A percentile compares a stretch with the other conserved stretches of the same genome.
Conservation (phyloP, 2,329 filamentous ascomycete genomes). For the Sphaerulina populicola region DNA sequence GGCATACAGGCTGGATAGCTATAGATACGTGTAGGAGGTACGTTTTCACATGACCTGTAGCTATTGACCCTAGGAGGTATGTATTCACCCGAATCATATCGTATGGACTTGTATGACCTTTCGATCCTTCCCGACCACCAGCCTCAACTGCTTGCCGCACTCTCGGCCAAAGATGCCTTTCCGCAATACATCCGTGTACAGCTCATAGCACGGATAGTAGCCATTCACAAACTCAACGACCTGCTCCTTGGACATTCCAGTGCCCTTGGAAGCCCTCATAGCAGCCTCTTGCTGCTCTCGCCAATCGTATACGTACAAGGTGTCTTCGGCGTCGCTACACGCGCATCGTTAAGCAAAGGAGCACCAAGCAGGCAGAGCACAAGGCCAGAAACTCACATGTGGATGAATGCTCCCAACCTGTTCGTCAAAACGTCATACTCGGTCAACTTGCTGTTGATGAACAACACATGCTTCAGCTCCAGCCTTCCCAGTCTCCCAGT, state of each 20-base stretch:
- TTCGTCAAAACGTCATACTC: conserved; percentile 53
- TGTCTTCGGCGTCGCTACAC: conserved; percentile 58
- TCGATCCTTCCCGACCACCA: conserved; percentile 44
- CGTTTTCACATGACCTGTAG: no score
- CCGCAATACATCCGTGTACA: conserved; percentile 45
- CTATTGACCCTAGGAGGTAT: no score
- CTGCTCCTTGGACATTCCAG: conserved; percentile 74
- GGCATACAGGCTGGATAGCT: no score
- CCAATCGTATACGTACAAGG: conserved; percentile 74
- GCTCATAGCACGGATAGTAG: conserved; percentile 49
- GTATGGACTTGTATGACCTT: conserved; percentile 31
- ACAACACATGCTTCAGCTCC: conserved; percentile 47
- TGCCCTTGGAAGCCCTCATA: conserved; percentile 57
- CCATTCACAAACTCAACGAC: conserved; percentile 68
- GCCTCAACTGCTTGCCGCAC: conserved; percentile 43
- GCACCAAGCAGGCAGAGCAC: not conserved
- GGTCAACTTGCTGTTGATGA: conserved; percentile 52
- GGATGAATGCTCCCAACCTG: conserved; percentile 55
- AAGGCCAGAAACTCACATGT: conserved; percentile 44
- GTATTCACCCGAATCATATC: conserved; percentile 8
- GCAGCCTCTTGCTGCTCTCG: conserved; percentile 69
- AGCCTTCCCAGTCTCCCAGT: conserved; percentile 47
- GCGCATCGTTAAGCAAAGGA: not conserved
- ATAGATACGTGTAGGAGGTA: no score
- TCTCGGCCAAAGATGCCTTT: conserved; percentile 41